A percentile compares a stretch with the other conserved stretches of the same genome.
Conservation (phyloP, 73 alveolate genomes). For the Symbiodinium natans region DNA sequence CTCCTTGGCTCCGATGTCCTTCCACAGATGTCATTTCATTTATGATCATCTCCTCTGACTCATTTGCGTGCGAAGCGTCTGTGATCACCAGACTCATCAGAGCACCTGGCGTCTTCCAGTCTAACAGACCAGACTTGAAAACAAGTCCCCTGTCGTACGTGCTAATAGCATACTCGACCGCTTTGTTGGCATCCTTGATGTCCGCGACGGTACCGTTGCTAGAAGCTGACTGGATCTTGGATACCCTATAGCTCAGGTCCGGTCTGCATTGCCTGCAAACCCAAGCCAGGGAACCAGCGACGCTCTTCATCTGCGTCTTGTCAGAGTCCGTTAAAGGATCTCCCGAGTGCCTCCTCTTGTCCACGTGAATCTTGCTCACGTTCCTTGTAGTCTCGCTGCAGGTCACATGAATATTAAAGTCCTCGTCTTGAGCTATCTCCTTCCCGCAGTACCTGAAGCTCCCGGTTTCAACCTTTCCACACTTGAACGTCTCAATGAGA, state of each 20-base stretch:
- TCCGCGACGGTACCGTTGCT: not conserved
- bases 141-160: not conserved
- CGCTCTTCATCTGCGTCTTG: constrained; percentile 12
- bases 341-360: not conserved
- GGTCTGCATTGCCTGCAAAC: not conserved
- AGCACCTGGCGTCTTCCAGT: not conserved
- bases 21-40: not conserved
- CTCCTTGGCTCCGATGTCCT: not conserved
- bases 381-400: not conserved
- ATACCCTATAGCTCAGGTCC: not conserved
- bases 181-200: not conserved
- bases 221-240: not conserved
- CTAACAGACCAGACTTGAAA: not conserved
- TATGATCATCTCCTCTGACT: not conserved
- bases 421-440: not conserved
- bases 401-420: not conserved
- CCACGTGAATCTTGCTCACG: not conserved
- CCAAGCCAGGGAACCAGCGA: not conserved
- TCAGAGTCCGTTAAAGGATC: not conserved
- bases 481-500: not conserved
- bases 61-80: constrained; percentile 24
- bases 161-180: not conserved
- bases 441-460: not conserved
- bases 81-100: not conserved
- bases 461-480: not conserved